Evolutionary conservation across 495 filamentous ascomycete genomes (phyloP).

Genomic region (Hypoxylon fuscum): DNA sequence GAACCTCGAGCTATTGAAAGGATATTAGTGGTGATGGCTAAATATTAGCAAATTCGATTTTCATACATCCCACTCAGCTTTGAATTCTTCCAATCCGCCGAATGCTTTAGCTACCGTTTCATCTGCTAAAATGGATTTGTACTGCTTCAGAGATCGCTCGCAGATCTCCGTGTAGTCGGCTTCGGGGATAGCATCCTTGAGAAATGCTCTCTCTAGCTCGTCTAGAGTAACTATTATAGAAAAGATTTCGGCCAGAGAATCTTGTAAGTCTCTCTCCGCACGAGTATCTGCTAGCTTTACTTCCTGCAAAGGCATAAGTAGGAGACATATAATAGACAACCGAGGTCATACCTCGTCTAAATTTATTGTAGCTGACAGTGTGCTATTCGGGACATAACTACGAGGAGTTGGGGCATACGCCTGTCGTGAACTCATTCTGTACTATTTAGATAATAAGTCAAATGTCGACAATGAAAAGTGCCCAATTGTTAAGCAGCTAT

Average conservation of each 20-base stretch:
- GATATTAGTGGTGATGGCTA: conserved; percentile 19
- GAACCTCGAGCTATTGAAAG: conserved; percentile 80
- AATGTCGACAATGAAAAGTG: background rate
- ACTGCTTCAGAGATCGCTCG: conserved; percentile 91
- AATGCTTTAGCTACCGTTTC: conserved; percentile 85
- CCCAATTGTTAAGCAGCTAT: background rate
- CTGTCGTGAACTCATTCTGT: conserved; percentile 57
- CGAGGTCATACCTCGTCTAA: conserved; percentile 77
- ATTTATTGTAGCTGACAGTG: conserved; percentile 86
- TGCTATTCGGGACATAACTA: conserved; percentile 83
- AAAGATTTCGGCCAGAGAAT: conserved; percentile 96
- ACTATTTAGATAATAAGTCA: background rate
- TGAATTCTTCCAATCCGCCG: conserved; percentile 91
- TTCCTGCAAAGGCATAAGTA: conserved; percentile 65
- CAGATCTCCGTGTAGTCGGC: conserved; percentile 95
- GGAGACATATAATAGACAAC: conserved; percentile 1
- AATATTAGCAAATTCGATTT: background rate
- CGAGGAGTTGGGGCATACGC: conserved; percentile 89
- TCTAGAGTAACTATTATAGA: conserved; percentile 96
- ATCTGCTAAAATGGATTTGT: conserved; percentile 90
- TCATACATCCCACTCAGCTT: conserved; percentile 87
- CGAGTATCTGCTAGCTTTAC: conserved; percentile 87
- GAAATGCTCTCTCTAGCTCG: conserved; percentile 94
- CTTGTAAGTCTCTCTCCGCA: conserved; percentile 90
- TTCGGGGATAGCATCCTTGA: conserved; percentile 93